Percentiles rank a stretch among this genome's conserved stretches.
These are phyloP conservation scores for Rhizopogon vesiculosus DNA, from an alignment of 768 basidiomycete genomes.

Conservation along the genomic window DNA sequence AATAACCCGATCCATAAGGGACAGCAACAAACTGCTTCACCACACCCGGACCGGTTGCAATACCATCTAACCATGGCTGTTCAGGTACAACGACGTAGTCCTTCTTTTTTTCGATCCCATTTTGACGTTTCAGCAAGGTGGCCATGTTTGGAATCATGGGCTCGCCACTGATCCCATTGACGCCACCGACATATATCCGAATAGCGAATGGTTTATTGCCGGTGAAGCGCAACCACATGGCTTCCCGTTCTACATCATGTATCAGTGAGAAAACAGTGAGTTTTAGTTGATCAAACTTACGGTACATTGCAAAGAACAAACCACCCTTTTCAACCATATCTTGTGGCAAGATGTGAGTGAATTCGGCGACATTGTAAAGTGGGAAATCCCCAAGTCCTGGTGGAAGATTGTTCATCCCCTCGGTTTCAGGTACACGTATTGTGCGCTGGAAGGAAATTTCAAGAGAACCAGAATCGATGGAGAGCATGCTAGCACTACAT, in stretches of 20 bases:
- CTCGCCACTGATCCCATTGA: constrained; percentile 23
- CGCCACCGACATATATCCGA: constrained; percentile 24
- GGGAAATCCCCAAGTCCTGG: neutral
- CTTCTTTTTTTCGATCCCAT: constrained; percentile 17
- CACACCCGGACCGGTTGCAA: constrained; percentile 18
- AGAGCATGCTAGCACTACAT: neutral
- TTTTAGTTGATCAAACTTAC: neutral
- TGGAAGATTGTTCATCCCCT: neutral
- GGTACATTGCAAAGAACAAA: constrained; percentile 15
- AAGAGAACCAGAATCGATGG: neutral
- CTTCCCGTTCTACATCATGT: constrained; percentile 22
- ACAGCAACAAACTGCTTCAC: constrained; percentile 16
- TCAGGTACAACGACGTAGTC: constrained; percentile 17
- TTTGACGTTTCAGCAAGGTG: too few relatives aligned
- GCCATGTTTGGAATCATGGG: too few relatives aligned
- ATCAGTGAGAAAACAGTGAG: neutral
- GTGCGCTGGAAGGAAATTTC: neutral
- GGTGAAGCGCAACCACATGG: constrained; percentile 25
- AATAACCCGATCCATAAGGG: constrained; percentile 17
- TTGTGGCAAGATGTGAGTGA: constrained; percentile 11
- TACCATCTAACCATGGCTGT: constrained; percentile 12
- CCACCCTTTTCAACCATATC: constrained; percentile 19
- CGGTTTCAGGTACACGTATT: neutral
- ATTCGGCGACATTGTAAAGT: constrained; percentile 14
- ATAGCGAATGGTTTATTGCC: constrained; percentile 10